Percentiles rank a stretch among this genome's conserved stretches.
Conservation (phyloP, 192 early-diverging fungal genomes). For the Backusella tarrabulga region DNA sequence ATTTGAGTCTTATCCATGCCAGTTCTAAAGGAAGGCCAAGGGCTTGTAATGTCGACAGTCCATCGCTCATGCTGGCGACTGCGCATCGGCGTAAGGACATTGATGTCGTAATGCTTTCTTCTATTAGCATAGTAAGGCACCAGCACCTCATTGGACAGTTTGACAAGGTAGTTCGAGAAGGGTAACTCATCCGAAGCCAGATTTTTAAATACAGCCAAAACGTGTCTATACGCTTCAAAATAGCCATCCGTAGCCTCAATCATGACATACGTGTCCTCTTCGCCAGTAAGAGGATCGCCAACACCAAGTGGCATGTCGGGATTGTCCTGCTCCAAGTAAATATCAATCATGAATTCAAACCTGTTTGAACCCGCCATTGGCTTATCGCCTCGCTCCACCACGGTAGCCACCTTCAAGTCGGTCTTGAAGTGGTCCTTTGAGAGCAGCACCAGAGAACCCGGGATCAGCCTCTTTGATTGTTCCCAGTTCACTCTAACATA, state of each 20-base stretch:
- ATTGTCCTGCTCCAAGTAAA: conserved; percentile 29
- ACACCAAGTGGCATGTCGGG: conserved; percentile 27
- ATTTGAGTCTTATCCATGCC: conserved; percentile 40
- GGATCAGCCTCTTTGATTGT: conserved; percentile 51
- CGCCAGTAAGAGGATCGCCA: conserved; percentile 19
- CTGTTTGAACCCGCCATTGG: conserved; percentile 38
- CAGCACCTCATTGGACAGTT: conserved; percentile 31
- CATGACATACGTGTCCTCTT: conserved; percentile 35
- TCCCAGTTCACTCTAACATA: conserved; percentile 45
- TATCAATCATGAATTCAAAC: conserved; percentile 33
- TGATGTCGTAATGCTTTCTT: conserved; percentile 26
- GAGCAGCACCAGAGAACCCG: conserved; percentile 53
- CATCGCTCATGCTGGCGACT: neutral
- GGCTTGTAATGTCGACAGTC: conserved; percentile 9
- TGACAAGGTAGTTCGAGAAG: conserved; percentile 42
- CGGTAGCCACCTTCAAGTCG: conserved; percentile 45
- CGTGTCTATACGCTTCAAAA: conserved; percentile 55
- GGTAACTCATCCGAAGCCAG: conserved; percentile 37
- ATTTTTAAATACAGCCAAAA: conserved; percentile 44
- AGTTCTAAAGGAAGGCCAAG: conserved; percentile 22
- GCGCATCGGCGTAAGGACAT: neutral
- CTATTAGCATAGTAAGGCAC: conserved; percentile 38
- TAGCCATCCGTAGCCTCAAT: conserved; percentile 39
- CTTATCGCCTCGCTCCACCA: conserved; percentile 45
- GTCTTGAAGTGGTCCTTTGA: conserved; percentile 48